Evolutionary conservation across 352 stramenopile species (phyloP).

Genomic region (Globisporangium spiculum): DNA sequence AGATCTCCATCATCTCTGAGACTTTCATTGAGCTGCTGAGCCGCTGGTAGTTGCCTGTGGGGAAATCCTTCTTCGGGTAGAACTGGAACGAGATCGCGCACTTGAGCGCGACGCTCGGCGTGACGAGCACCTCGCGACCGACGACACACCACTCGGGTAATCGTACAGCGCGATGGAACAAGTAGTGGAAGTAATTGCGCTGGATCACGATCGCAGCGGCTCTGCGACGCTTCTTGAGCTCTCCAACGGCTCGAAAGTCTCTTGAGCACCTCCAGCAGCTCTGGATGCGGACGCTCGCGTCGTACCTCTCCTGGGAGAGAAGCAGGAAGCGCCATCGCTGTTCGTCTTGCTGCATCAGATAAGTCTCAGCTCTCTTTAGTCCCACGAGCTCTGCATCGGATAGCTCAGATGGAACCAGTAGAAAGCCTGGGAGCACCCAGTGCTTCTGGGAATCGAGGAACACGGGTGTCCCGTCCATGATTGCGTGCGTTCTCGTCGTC

Average conservation of each 20-base stretch:
- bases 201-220: conserved; percentile 56
- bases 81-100: conserved; percentile 76
- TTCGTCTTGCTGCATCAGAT: conserved; percentile 73
- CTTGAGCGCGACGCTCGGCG: conserved; percentile 54
- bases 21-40: conserved; percentile 27
- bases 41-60: conserved; percentile 57
- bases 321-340: conserved; percentile 48
- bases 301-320: conserved; percentile 39
- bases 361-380: conserved; percentile 51
- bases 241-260: conserved; percentile 29
- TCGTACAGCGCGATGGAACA: conserved; percentile 57
- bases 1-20: conserved; percentile 49
- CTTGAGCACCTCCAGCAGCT: conserved; percentile 34
- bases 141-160: conserved; percentile 61
- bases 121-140: conserved; percentile 63
- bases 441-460: conserved; percentile 62
- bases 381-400: conserved; percentile 30
- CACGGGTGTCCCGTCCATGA: conserved; percentile 59
- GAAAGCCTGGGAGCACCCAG: conserved; percentile 49
- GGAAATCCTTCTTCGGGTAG: conserved; percentile 71
- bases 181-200: conserved; percentile 65
- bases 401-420: conserved; percentile 35
- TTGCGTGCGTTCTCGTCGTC: conserved; percentile 61
- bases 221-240: conserved; percentile 26
- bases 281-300: conserved; percentile 41